These are phyloP conservation scores for Solanum etuberosum DNA, from an alignment of 257 asterid genomes.

Conservation along the genomic window DNA sequence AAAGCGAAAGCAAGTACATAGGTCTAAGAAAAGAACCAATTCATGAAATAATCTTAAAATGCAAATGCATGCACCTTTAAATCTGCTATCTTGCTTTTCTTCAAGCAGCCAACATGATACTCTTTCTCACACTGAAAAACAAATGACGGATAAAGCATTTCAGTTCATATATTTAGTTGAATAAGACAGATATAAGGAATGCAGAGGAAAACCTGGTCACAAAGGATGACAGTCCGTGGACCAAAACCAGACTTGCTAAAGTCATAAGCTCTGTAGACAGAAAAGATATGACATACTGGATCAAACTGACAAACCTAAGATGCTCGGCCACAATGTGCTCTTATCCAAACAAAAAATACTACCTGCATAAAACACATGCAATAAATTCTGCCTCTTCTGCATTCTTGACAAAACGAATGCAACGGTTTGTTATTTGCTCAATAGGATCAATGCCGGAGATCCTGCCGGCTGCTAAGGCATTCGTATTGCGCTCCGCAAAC, in stretches of 20 bases:
- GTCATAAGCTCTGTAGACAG: slow-evolving; percentile 72
- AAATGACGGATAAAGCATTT: slow-evolving; percentile 1
- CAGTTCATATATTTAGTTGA: background rate
- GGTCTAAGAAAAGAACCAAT: background rate
- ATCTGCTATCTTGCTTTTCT: slow-evolving; percentile 84
- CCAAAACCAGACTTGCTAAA: slow-evolving; percentile 98
- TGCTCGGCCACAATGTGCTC: background rate
- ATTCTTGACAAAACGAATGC: slow-evolving; percentile 73
- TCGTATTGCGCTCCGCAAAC: slow-evolving; percentile 60
- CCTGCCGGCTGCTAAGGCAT: slow-evolving; percentile 95
- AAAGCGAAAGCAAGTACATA: background rate
- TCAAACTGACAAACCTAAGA: background rate
- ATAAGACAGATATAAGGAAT: background rate
- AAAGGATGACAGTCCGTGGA: slow-evolving; percentile 93
- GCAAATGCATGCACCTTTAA: slow-evolving; percentile 54
- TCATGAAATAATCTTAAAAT: background rate
- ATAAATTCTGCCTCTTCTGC: slow-evolving; percentile 91
- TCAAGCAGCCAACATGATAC: slow-evolving; percentile 96
- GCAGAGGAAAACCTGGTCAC: slow-evolving; percentile 74
- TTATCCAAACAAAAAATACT: background rate
- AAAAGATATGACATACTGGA: background rate
- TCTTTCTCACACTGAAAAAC: slow-evolving; percentile 85
- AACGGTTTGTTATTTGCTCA: slow-evolving; percentile 74
- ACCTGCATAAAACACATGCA: slow-evolving; percentile 99
- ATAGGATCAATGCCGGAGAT: slow-evolving; percentile 61